phyloP scores from a whole-genome alignment of 1,284 basidiomycete genomes.

The Hemileia vastatrix region DNA sequence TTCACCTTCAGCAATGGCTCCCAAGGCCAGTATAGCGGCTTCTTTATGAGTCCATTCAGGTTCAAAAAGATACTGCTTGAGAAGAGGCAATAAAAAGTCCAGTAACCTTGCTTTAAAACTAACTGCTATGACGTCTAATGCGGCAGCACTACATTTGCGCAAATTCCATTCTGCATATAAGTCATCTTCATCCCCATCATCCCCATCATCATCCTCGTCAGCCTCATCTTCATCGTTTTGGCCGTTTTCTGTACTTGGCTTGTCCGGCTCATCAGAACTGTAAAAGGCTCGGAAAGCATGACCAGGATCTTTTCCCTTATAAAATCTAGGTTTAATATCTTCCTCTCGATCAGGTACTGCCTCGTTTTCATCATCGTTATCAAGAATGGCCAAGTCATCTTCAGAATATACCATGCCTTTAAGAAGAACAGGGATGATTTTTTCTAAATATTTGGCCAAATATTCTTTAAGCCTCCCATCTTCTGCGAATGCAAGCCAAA shows the following conservation, averaged over 20 bases:
- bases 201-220: conserved; percentile 72
- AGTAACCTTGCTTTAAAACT: conserved; percentile 78
- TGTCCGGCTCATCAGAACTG: conserved; percentile 1
- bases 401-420: conserved; percentile 98
- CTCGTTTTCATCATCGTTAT: conserved; percentile 63
- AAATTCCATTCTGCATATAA: conserved; percentile 98
- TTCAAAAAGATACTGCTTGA: conserved; percentile 91
- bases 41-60: conserved; percentile 89
- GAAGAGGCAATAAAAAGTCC: conserved; percentile 72
- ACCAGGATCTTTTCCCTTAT: conserved; percentile 66
- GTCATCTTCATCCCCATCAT: conserved; percentile 89
- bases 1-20: conserved; percentile 93
- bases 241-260: conserved; percentile 49
- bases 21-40: conserved; percentile 88
- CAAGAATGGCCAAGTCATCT: conserved; percentile 88
- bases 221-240: conserved; percentile 66
- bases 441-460: conserved; percentile 71
- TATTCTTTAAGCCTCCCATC: conserved; percentile 74
- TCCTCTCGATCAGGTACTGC: conserved; percentile 72
- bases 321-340: conserved; percentile 93
- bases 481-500: conserved; percentile 99
- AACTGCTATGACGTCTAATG: conserved; percentile 91
- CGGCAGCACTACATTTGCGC: conserved; percentile 94
- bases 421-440: conserved; percentile 83
- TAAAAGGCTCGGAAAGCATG: conserved; percentile 31